Evolutionary conservation across 2,329 filamentous ascomycete species (phyloP).

Genomic region (Triangularia setosa): DNA sequence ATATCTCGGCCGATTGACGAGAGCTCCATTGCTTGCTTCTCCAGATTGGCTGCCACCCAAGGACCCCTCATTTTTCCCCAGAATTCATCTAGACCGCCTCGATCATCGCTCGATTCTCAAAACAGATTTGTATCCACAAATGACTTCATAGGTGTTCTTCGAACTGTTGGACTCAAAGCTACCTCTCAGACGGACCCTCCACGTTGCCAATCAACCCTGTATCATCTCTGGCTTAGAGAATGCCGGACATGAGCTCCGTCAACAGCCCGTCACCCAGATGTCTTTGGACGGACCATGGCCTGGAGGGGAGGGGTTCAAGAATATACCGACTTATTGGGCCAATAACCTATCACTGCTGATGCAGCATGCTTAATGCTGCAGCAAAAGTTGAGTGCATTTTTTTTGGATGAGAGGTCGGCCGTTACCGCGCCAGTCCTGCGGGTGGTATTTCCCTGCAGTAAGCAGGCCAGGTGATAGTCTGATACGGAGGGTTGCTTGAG

Average conservation of each 20-base stretch:
- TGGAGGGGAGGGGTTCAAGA: not conserved
- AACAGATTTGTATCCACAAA: not conserved
- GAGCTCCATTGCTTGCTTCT: not conserved
- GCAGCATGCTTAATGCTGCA: not conserved
- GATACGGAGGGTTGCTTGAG: not conserved
- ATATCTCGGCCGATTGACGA: not conserved
- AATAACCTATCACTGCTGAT: not conserved
- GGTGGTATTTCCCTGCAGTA: not conserved
- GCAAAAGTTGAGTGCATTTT: not conserved
- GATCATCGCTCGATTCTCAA: not conserved
- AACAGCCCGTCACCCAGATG: not conserved
- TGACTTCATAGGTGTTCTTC: not conserved
- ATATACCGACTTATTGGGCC: not conserved
- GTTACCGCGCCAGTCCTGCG: not conserved
- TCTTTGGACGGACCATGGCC: not conserved
- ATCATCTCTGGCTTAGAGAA: not conserved
- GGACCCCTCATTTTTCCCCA: not conserved
- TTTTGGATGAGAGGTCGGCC: not conserved
- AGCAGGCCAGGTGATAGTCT: not conserved
- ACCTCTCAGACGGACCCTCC: not conserved
- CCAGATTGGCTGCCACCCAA: not conserved
- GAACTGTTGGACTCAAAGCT: not conserved
- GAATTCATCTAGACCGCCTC: not conserved
- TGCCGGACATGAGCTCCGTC: not conserved
- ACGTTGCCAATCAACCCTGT: not conserved